Base-by-base conservation (phyloP, 371 early-diverging fungal genomes). In the Mucor irregularis region DNA sequence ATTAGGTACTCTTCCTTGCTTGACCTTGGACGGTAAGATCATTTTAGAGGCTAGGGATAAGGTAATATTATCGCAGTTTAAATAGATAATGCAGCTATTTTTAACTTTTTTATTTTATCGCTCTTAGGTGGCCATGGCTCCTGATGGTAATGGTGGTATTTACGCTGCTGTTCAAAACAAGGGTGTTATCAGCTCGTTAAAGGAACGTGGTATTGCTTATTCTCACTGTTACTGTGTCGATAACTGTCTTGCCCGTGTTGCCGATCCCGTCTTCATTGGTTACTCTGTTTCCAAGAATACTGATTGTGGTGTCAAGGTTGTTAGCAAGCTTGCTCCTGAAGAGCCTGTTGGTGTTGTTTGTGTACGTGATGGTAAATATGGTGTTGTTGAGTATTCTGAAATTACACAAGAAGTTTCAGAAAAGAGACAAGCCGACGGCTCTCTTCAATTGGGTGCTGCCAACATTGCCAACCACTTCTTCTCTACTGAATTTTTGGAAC, bases 381-480 rank as follows among this genome's bases (percentile, higher is more conserved):
- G 84, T 58, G 97, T 97, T 13, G 95, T 96, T 35, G 98, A 98
- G 74, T 98, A 98, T 82, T 91, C 91, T 28, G 98, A 98, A 77
- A 95, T 98, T 58, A 79, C 83, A 47, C 56, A 72, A 25, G 88
- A 83, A 42, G 77, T 90, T 40, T 88, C 95, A 30, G 83, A 85
- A 49, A 73, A 68, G 55, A 83, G 84, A 52, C 68, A 80, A 35
- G 80, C 85, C 46, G 81, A 87, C 60, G 87, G 85, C 2, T 78
- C 84, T 48, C 84, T 97, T 44, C 70, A 79, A 2, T 97, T 89
- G 78, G 85, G 88, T 37, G 96, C 97, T 7, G 98, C 91, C 47
- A 98, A 98, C 82, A 97, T 98, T 78, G 96, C 90, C 74, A 98
- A 96, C 82, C 98, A 98, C 75, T 96, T 94, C 71, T 98, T 95